Conservation (phyloP, 495 filamentous ascomycete species). For the Penicillium tannophilum region DNA sequence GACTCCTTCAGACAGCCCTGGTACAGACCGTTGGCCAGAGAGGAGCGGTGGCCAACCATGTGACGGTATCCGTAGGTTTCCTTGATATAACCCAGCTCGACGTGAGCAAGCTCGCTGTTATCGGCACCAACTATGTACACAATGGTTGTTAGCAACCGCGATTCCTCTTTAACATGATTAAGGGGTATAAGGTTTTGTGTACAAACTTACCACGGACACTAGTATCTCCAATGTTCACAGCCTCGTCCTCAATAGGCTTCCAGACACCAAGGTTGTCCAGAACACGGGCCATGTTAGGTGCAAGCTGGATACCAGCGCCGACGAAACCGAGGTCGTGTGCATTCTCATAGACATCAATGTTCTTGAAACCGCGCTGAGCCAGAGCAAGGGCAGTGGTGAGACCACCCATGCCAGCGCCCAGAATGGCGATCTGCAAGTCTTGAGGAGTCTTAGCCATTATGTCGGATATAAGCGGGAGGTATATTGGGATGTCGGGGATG, state of each 20-base stretch:
- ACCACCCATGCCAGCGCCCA: slow-evolving; percentile 72
- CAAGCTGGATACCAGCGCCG: slow-evolving; percentile 80
- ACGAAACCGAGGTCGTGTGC: slow-evolving; percentile 78
- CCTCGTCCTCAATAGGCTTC: slow-evolving; percentile 66
- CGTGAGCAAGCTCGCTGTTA: slow-evolving; percentile 67
- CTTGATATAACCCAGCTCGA: slow-evolving; percentile 66
- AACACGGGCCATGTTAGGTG: slow-evolving; percentile 78
- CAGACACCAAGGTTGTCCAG: slow-evolving; percentile 69
- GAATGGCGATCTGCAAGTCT: slow-evolving; percentile 46
- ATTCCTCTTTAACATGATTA: background rate
- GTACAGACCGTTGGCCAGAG: slow-evolving; percentile 69
- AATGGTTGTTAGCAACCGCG: background rate
- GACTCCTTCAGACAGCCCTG: slow-evolving; percentile 64
- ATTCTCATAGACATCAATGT: slow-evolving; percentile 72
- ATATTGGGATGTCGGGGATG: slow-evolving; percentile 1
- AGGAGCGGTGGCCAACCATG: slow-evolving; percentile 76
- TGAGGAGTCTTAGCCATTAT: slow-evolving; percentile 37
- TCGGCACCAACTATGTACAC: slow-evolving; percentile 60
- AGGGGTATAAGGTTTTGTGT: background rate
- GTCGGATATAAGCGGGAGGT: slow-evolving; percentile 15
- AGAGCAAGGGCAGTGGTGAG: slow-evolving; percentile 71
- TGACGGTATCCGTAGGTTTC: slow-evolving; percentile 72
- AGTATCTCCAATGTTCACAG: slow-evolving; percentile 55
- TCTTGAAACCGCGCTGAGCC: slow-evolving; percentile 70
- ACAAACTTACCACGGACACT: slow-evolving; percentile 50